Evolutionary conservation across 1,139 yeast genomes (phyloP).

Genomic region (Protomyces lactucae-debilis): DNA sequence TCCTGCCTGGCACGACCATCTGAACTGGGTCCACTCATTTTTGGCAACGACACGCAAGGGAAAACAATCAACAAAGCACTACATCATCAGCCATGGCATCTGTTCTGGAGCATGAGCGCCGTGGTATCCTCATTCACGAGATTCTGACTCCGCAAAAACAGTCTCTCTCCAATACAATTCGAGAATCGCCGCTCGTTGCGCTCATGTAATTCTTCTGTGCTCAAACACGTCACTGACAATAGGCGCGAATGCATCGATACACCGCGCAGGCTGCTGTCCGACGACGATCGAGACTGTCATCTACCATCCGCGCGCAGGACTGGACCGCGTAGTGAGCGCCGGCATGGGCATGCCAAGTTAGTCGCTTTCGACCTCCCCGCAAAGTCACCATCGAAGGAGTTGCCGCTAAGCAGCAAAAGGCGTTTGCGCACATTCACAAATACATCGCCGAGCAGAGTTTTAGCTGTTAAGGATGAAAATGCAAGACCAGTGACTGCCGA

Average conservation of each 20-base stretch:
- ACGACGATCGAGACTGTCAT: neutral
- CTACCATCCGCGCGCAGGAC: neutral
- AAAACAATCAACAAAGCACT: neutral
- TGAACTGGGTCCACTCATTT: neutral
- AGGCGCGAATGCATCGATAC: neutral
- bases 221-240: neutral
- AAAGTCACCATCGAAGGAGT: neutral
- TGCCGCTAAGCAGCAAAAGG: neutral
- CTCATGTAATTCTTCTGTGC: neutral
- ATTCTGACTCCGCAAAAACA: no score
- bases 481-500: conserved; percentile 5
- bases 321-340: neutral
- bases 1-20: neutral
- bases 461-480: conserved; percentile 6
- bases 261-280: neutral
- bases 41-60: neutral
- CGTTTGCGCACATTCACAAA: neutral
- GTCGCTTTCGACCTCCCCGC: conserved; percentile 8
- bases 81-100: no score
- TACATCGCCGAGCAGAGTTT: conserved; percentile 8
- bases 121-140: no score
- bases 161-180: no score
- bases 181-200: no score
- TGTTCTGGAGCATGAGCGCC: no score
- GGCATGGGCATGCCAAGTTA: neutral